Conservation (phyloP, 2,329 filamentous ascomycete species). For the Hyphodiscus sp. region DNA sequence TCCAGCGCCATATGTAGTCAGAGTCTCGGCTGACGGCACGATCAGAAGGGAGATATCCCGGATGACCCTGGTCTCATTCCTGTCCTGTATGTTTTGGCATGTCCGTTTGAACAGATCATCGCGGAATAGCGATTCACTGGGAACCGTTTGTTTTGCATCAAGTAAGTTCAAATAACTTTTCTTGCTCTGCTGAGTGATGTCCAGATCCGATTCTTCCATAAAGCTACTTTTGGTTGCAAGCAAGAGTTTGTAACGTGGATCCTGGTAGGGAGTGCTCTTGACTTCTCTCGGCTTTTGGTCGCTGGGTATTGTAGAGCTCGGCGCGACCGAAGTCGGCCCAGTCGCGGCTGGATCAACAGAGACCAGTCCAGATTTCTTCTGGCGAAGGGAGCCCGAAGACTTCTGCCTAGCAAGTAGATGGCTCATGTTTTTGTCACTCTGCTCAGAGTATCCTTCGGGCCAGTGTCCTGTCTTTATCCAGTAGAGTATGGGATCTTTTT, state of each 20-base stretch:
- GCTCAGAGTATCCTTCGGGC: conserved; percentile 1
- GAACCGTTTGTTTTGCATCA: conserved; percentile 26
- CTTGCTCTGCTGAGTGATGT: conserved; percentile 31
- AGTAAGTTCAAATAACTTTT: conserved; percentile 31
- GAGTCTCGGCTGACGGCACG: conserved; percentile 20
- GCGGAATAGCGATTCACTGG: conserved; percentile 32
- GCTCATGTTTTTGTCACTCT: conserved; percentile 11
- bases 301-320: conserved; percentile 30
- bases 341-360: no score
- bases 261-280: conserved; percentile 34
- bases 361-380: conserved; percentile 24
- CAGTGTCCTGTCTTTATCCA: background rate
- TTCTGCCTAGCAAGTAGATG: conserved; percentile 29
- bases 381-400: conserved; percentile 23
- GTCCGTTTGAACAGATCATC: conserved; percentile 33
- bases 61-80: conserved; percentile 33
- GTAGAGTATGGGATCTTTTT: no score
- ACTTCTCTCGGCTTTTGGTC: conserved; percentile 34
- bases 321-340: conserved; percentile 12
- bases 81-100: conserved; percentile 28
- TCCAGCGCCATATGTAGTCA: conserved; percentile 29
- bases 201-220: conserved; percentile 32
- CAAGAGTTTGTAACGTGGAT: conserved; percentile 31
- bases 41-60: conserved; percentile 12
- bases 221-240: conserved; percentile 37